A percentile compares a stretch with the other conserved stretches of the same genome.
Evolutionary conservation across 2,329 filamentous ascomycete species (phyloP).

Genomic region (Diaporthe ampelina): DNA sequence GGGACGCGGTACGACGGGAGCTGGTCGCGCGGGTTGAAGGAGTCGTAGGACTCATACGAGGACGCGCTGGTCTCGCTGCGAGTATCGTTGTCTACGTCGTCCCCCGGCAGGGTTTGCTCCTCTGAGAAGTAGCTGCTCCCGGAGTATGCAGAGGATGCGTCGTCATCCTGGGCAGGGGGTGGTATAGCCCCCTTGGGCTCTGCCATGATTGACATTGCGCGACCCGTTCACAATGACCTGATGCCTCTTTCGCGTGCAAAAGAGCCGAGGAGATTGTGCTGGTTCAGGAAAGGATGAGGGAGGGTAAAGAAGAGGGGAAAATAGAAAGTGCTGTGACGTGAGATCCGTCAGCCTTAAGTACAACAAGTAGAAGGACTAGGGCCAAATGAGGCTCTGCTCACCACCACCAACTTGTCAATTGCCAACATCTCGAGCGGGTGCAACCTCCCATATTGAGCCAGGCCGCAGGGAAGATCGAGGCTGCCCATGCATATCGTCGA

Average conservation of each 20-base stretch:
- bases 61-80: background rate
- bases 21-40: background rate
- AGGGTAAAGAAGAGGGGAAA: background rate
- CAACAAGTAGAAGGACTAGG: background rate
- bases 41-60: constrained; percentile 31
- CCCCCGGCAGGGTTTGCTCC: constrained; percentile 25
- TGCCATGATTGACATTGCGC: background rate
- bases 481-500: constrained; percentile 13
- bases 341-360: constrained; percentile 24
- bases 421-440: background rate
- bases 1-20: constrained; percentile 39
- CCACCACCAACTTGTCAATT: background rate
- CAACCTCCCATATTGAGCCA: background rate
- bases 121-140: constrained; percentile 33
- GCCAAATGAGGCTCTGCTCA: constrained; percentile 22
- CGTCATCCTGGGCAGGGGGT: constrained; percentile 1
- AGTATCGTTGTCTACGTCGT: constrained; percentile 11
- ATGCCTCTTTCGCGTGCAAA: background rate
- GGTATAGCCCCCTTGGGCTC: background rate
- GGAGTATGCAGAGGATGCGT: constrained; percentile 8
- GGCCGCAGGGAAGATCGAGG: constrained; percentile 18
- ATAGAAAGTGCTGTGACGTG: background rate
- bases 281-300: background rate
- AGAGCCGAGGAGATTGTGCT: background rate
- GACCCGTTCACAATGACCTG: background rate